These are phyloP conservation scores for Phytophthora pini DNA, from an alignment of 352 stramenopile species.

Conservation along the genomic window DNA sequence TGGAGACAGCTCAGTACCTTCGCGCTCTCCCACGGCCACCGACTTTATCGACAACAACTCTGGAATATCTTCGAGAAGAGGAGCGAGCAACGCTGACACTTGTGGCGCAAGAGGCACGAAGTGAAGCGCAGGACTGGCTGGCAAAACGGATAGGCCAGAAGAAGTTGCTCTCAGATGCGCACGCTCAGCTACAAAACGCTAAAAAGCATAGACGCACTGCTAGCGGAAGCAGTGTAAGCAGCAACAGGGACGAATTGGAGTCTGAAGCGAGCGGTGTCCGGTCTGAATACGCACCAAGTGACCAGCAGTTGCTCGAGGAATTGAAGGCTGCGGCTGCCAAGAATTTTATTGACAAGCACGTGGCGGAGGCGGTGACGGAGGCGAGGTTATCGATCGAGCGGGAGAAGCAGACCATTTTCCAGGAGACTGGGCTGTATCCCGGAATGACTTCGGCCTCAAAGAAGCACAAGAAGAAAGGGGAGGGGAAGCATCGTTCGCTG, in stretches of 20 bases:
- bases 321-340: slow-evolving; percentile 62
- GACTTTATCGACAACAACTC: slow-evolving; percentile 34
- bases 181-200: slow-evolving; percentile 56
- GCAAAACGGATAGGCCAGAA: slow-evolving; percentile 79
- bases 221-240: slow-evolving; percentile 49
- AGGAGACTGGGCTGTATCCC: slow-evolving; percentile 69
- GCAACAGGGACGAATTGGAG: slow-evolving; percentile 30
- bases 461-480: slow-evolving; percentile 33
- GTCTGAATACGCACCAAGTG: slow-evolving; percentile 26
- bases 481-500: slow-evolving; percentile 29
- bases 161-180: slow-evolving; percentile 74
- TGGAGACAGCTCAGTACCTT: slow-evolving; percentile 41
- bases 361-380: slow-evolving; percentile 66
- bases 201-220: slow-evolving; percentile 52
- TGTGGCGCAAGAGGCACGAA: slow-evolving; percentile 70
- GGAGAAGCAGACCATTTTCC: slow-evolving; percentile 70
- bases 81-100: slow-evolving; percentile 70
- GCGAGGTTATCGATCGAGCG: slow-evolving; percentile 71
- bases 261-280: slow-evolving; percentile 3
- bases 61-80: slow-evolving; percentile 62
- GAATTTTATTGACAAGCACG: slow-evolving; percentile 80
- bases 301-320: slow-evolving; percentile 55
- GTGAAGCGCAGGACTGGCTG: slow-evolving; percentile 74
- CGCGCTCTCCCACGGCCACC: slow-evolving; percentile 33
- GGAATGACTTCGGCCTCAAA: slow-evolving; percentile 38